Evolutionary conservation across 306 rosid species (phyloP).

Genomic region (Quercus bicolor): DNA sequence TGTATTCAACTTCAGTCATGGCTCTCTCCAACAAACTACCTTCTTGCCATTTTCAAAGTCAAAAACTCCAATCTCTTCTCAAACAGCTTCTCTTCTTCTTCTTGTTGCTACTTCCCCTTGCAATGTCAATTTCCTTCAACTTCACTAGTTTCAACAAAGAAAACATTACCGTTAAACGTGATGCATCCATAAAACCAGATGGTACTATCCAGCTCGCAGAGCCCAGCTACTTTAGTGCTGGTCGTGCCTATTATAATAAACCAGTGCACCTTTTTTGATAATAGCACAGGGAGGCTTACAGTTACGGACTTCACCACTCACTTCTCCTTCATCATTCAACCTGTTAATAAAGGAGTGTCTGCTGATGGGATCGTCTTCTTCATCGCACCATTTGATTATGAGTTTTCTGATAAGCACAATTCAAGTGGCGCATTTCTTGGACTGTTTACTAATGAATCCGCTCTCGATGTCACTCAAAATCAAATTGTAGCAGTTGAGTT

Average conservation of each 20-base stretch:
- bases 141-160: constrained; percentile 10
- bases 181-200: constrained; percentile 41
- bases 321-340: constrained; percentile 49
- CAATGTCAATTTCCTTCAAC: constrained; percentile 4
- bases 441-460: too few relatives aligned
- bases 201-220: constrained; percentile 53
- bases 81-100: constrained; percentile 9
- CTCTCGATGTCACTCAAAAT: too few relatives aligned
- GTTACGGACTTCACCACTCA: constrained; percentile 55
- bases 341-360: not conserved
- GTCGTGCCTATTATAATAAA: constrained; percentile 46
- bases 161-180: constrained; percentile 16
- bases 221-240: constrained; percentile 41
- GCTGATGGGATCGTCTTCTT: constrained; percentile 75
- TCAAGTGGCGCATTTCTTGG: constrained; percentile 51
- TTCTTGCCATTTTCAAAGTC: not conserved
- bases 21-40: not conserved
- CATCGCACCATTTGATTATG: constrained; percentile 43
- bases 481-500: constrained; percentile 66
- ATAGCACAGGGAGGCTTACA: constrained; percentile 33
- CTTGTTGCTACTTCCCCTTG: constrained; percentile 26
- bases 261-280: constrained; percentile 60
- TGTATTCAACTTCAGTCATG: not conserved
- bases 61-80: not conserved
- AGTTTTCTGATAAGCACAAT: constrained; percentile 24